Evolutionary conservation across 78 protist genomes (phyloP).

Genomic region (Planoprotostelium fungivorum): DNA sequence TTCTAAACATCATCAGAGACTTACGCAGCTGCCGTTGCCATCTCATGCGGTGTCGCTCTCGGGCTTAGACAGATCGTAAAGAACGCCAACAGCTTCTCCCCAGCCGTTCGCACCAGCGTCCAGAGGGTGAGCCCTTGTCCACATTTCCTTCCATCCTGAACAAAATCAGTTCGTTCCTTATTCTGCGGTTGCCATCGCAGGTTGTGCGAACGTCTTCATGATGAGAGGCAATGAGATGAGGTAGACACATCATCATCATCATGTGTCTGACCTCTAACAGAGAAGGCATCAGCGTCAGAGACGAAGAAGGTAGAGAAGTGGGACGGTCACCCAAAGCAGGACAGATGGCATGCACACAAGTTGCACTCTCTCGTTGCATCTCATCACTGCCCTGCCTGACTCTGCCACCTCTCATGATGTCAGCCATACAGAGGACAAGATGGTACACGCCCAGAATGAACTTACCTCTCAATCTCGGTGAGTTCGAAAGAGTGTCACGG

Average conservation of each 20-base stretch:
- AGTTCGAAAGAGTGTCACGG: constrained; percentile 24
- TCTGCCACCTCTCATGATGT: constrained; percentile 45
- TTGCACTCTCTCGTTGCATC: constrained; percentile 35
- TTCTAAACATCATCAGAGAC: constrained; percentile 10
- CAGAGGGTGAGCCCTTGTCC: background rate
- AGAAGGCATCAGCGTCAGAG: constrained; percentile 39
- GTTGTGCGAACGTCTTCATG: constrained; percentile 57
- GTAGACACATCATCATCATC: constrained; percentile 7
- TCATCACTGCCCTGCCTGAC: constrained; percentile 49
- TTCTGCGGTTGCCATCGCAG: constrained; percentile 59
- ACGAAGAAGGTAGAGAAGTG: constrained; percentile 24
- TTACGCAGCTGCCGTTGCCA: constrained; percentile 46
- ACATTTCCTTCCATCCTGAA: background rate
- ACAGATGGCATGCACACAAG: constrained; percentile 33
- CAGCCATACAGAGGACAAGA: constrained; percentile 8
- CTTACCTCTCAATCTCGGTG: background rate
- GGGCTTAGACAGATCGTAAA: constrained; percentile 46
- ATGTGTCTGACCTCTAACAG: constrained; percentile 3
- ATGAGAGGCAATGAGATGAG: constrained; percentile 58
- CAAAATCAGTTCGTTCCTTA: constrained; percentile 31
- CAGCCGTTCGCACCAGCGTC: background rate
- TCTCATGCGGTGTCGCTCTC: constrained; percentile 58
- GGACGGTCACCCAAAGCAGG: constrained; percentile 45
- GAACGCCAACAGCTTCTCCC: constrained; percentile 13
- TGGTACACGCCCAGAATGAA: background rate